Percentiles rank a stretch among this genome's conserved stretches.
Evolutionary conservation across 2,329 filamentous ascomycete genomes (phyloP).

Genomic region (Nemania sp.): DNA sequence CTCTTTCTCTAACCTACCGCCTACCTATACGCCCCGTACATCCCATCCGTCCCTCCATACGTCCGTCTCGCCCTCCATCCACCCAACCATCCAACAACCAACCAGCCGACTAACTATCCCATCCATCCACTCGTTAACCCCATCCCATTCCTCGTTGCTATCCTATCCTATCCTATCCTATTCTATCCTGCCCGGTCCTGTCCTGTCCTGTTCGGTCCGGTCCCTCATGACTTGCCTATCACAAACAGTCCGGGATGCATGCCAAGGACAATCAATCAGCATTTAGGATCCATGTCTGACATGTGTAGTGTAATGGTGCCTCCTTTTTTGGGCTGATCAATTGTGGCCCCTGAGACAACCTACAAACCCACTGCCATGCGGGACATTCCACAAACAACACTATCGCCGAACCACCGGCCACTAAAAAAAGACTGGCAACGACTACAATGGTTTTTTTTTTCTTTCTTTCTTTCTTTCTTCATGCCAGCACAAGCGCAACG

Average conservation of each 20-base stretch:
- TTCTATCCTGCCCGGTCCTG: not conserved
- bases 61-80: constrained; percentile 12
- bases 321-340: constrained; percentile 31
- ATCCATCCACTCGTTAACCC: constrained; percentile 5
- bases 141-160: not conserved
- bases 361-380: constrained; percentile 33
- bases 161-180: constrained; percentile 10
- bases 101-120: constrained; percentile 12
- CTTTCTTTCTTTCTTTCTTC: constrained; percentile 12
- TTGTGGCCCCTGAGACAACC: constrained; percentile 28
- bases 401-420: constrained; percentile 20
- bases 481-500: constrained; percentile 7
- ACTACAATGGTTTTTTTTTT: not conserved
- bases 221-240: constrained; percentile 38
- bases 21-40: not conserved
- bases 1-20: not conserved
- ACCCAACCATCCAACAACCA: constrained; percentile 13
- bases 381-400: constrained; percentile 32
- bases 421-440: constrained; percentile 10
- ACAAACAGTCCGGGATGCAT: constrained; percentile 34
- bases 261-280: constrained; percentile 36
- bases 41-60: constrained; percentile 3
- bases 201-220: constrained; percentile 8
- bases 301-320: constrained; percentile 29
- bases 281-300: constrained; percentile 30